A percentile compares a stretch with the other conserved stretches of the same genome.
Evolutionary conservation across 441 rosid species (phyloP).

Genomic region (Corymbia calophylla): DNA sequence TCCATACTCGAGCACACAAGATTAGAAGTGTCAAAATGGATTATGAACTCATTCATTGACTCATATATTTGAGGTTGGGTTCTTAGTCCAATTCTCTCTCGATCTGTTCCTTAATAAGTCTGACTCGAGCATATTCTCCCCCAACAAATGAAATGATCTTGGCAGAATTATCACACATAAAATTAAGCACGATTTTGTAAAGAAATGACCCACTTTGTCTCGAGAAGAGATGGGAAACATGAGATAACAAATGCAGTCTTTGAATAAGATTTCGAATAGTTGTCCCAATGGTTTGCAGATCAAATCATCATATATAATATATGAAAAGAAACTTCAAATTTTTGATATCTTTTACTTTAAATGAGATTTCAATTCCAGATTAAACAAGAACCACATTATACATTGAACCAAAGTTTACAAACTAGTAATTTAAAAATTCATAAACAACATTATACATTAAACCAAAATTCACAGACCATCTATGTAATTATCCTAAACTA

Average conservation of each 20-base stretch:
- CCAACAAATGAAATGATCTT: background rate
- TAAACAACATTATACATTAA: background rate
- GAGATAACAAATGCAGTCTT: background rate
- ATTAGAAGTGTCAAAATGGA: background rate
- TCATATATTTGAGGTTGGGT: background rate
- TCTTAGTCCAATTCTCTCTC: background rate
- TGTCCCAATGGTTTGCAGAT: too few relatives aligned
- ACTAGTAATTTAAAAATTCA: background rate
- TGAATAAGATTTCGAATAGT: too few relatives aligned
- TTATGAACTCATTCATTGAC: background rate
- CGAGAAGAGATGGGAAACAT: too few relatives aligned
- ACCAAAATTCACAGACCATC: background rate
- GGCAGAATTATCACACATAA: background rate
- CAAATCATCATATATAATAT: too few relatives aligned
- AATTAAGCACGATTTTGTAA: background rate
- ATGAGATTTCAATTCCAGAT: background rate
- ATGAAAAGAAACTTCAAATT: too few relatives aligned
- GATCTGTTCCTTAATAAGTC: too few relatives aligned
- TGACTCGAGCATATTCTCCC: background rate
- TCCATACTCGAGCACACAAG: fast-evolving
- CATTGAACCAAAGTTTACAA: background rate
- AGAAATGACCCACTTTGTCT: background rate
- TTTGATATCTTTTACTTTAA: too few relatives aligned
- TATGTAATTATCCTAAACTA: background rate
- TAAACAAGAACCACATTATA: background rate